Base-by-base conservation (phyloP, 1,139 yeast genomes). In the Suhomyces wounanorum region DNA sequence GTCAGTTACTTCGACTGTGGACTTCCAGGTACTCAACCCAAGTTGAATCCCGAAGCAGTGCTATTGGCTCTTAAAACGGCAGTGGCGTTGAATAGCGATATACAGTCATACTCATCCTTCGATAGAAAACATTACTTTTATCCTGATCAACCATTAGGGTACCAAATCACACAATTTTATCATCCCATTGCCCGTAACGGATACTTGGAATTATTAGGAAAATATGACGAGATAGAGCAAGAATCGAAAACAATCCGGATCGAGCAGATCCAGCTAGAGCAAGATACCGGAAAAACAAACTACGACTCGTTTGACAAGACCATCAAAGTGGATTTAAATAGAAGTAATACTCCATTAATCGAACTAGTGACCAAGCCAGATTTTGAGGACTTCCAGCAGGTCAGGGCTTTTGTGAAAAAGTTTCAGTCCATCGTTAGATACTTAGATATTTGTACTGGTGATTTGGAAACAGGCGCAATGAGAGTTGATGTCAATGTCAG, bases 121-220 rank as follows among this genome's bases (percentile, higher is more conserved):
- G 99, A 94, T 64, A 74, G 99, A 55, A 94, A 94, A 66, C 99
- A 94, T 66, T 94, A 94, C 67, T 92, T 94, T 66, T 94, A 94
- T 65, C 95, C 95, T 0, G 99, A 94, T 66, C 98, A 94, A 67
- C 99, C 99, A 0, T 72, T 89, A 48, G 99, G 99, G 0, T 94
- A 91, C 66, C 99, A 94, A 65, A 86, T 94, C 50, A 94, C 99
- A 0, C 99, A 94, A 69, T 89, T 84, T 62, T 90, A 81, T 64
- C 78, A 79, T 44, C 98, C 99, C 1, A 74, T 89, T 45, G 96
- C 97, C 1, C 74, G 66, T 37, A 74, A 80, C 45, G 99, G 99
- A 0, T 57, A 54, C 18, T 47, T 94, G 42, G 66, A 65, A 31
- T 66, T 94, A 43, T 66, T 60, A 11, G 67, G 70, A 23, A 69